Conservation (phyloP, 148 eudicot species). For the Vaccinium myrtillus region DNA sequence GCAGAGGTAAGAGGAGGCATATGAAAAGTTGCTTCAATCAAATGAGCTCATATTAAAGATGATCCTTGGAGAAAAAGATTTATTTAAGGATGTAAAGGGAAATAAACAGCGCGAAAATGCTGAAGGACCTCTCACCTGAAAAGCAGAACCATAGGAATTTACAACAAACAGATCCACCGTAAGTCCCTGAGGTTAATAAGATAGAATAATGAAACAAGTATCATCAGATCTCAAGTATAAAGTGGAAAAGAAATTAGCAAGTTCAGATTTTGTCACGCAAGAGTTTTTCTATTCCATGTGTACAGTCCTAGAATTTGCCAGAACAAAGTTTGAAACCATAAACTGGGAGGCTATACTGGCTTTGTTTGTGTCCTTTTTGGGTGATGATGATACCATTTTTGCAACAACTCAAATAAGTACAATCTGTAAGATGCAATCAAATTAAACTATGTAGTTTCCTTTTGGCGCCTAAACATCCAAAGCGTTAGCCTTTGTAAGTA, state of each 20-base stretch:
- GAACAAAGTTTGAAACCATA: neutral
- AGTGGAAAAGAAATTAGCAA: neutral
- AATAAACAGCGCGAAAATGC: neutral
- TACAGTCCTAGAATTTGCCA: neutral
- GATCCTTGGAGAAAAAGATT: neutral
- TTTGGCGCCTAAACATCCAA: neutral
- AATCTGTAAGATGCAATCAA: neutral
- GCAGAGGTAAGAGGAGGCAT: slow-evolving; percentile 52
- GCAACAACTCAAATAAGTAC: neutral
- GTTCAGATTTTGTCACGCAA: neutral
- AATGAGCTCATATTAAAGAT: neutral
- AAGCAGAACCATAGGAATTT: slow-evolving; percentile 98
- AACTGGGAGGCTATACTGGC: neutral
- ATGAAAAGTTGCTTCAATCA: slow-evolving; percentile 69
- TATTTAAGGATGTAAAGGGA: neutral
- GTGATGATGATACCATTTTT: neutral
- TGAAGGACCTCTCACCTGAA: slow-evolving; percentile 58
- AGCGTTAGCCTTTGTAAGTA: neutral
- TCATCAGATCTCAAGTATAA: slow-evolving; percentile 21
- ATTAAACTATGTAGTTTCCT: neutral
- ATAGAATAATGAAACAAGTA: neutral
- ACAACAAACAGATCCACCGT: slow-evolving; percentile 90
- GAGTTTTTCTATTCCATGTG: neutral
- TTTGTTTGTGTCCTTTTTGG: neutral
- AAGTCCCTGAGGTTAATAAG: slow-evolving; percentile 53